Percentiles rank a stretch among this genome's conserved stretches.
Evolutionary conservation across 1,284 basidiomycete genomes (phyloP).

Genomic region (Pseudomicrostroma phylloplanum): DNA sequence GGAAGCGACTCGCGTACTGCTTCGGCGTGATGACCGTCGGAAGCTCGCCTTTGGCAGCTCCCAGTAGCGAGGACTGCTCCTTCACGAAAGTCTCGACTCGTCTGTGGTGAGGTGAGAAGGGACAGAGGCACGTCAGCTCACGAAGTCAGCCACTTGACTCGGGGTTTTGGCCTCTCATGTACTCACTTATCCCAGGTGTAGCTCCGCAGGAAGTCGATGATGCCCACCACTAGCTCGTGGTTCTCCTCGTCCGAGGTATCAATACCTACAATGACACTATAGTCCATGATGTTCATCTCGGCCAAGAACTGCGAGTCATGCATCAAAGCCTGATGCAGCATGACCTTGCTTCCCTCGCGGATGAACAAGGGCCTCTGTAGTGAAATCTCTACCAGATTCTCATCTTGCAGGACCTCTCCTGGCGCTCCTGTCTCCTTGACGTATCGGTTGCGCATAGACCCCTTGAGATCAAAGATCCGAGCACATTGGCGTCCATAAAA

Average conservation of each 20-base stretch:
- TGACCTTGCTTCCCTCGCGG: constrained; percentile 88
- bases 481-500: constrained; percentile 85
- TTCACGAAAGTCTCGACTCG: constrained; percentile 6
- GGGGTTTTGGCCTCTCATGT: not conserved
- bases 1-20: constrained; percentile 46
- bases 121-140: not conserved
- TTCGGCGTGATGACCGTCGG: constrained; percentile 48
- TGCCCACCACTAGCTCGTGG: constrained; percentile 69
- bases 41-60: constrained; percentile 26
- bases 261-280: constrained; percentile 90
- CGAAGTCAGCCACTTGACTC: not conserved
- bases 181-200: constrained; percentile 95
- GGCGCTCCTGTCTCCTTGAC: constrained; percentile 82
- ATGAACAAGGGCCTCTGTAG: constrained; percentile 74
- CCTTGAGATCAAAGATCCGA: constrained; percentile 55
- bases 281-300: constrained; percentile 77
- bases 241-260: constrained; percentile 54
- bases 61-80: constrained; percentile 4
- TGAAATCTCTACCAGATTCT: constrained; percentile 71
- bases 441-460: constrained; percentile 52
- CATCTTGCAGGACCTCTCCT: constrained; percentile 83
- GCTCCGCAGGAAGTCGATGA: constrained; percentile 89
- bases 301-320: constrained; percentile 15
- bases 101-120: not conserved
- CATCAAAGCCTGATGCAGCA: constrained; percentile 79